These are phyloP conservation scores for Aureobasidium sp. DNA, from an alignment of 2,329 filamentous ascomycete genomes.

Conservation along the genomic window DNA sequence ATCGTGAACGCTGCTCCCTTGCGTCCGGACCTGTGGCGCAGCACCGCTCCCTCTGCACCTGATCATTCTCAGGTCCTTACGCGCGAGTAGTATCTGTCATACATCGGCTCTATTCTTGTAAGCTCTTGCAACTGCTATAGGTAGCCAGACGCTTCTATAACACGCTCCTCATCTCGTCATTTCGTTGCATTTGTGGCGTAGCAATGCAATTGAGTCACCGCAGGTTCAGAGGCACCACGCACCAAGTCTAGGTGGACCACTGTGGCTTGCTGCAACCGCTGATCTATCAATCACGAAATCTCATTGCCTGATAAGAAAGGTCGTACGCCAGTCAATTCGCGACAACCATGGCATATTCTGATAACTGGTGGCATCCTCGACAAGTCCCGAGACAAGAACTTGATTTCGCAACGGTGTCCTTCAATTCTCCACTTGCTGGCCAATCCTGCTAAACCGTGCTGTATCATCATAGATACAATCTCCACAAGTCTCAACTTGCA, in stretches of 20 bases:
- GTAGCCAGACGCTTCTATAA: not conserved
- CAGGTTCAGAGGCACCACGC: not conserved
- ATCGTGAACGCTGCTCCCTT: not conserved
- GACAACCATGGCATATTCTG: not conserved
- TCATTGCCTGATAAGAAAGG: not conserved
- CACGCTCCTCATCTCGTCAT: not conserved
- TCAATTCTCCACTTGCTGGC: not conserved
- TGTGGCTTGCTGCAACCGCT: not conserved
- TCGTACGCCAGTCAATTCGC: not conserved
- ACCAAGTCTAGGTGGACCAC: not conserved
- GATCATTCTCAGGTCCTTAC: not conserved
- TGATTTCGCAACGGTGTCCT: not conserved
- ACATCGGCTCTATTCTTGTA: not conserved
- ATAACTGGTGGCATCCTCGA: not conserved
- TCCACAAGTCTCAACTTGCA: not conserved
- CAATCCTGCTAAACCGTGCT: not conserved
- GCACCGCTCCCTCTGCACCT: not conserved
- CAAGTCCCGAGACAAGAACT: too few species aligned
- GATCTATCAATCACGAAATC: not conserved
- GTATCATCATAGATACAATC: conserved; percentile 4
- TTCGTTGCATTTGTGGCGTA: not conserved
- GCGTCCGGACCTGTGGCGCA: conserved; percentile 1
- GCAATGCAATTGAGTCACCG: not conserved
- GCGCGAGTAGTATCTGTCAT: not conserved
- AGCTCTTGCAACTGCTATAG: not conserved